Conservation (phyloP, 192 early-diverging fungal genomes). For the Coemansia sp. region DNA sequence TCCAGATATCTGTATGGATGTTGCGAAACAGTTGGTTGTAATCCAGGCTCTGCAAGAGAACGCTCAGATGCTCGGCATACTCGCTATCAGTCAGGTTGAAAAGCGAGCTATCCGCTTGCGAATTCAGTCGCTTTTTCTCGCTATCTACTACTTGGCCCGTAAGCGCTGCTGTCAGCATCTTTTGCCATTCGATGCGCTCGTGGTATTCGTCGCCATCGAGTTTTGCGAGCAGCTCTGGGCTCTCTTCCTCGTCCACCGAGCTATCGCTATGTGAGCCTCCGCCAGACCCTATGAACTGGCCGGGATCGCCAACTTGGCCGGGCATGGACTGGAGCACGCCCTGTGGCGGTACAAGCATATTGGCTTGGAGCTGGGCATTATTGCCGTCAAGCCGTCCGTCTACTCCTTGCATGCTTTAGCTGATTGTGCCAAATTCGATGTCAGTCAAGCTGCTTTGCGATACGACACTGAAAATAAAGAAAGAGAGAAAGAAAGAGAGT, state of each 20-base stretch:
- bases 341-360: not conserved
- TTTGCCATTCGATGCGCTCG: conserved; percentile 85
- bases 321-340: too few relatives aligned
- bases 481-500: too few relatives aligned
- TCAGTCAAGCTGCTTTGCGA: too few relatives aligned
- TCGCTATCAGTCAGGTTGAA: conserved; percentile 32
- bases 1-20: conserved; percentile 70
- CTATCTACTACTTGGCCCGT: conserved; percentile 83
- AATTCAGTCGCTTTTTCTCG: conserved; percentile 72
- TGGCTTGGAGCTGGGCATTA: conserved; percentile 12
- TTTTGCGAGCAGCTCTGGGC: not conserved
- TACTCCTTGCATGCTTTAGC: conserved; percentile 4
- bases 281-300: not conserved
- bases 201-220: conserved; percentile 54
- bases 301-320: not conserved
- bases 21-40: conserved; percentile 53
- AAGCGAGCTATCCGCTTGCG: conserved; percentile 27
- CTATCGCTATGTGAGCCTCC: conserved; percentile 2
- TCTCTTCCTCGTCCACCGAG: conserved; percentile 2
- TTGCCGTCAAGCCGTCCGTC: conserved; percentile 23
- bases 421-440: not conserved
- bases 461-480: too few relatives aligned
- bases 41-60: conserved; percentile 32
- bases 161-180: conserved; percentile 81
- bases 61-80: conserved; percentile 26